Conservation (phyloP, 148 eudicot species). For the Pharnaceum exiguum region DNA sequence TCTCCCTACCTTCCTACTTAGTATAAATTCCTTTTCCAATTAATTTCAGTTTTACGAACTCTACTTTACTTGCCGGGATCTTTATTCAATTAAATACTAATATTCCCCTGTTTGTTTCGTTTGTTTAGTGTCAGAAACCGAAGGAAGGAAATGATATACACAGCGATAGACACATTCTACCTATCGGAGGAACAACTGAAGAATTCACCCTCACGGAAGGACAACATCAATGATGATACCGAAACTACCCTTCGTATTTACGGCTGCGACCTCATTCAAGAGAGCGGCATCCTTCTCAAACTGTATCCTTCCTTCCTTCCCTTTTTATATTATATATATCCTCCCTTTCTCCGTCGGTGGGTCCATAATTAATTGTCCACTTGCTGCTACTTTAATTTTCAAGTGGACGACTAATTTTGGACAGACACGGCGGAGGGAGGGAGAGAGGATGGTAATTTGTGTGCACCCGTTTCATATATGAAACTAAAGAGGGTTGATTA, state of each 20-base stretch:
- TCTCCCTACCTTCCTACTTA: no score
- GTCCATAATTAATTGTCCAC: no score
- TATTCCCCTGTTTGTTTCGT: background rate
- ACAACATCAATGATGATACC: slow-evolving; percentile 72
- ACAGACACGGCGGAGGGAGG: no score
- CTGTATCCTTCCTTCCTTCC: slow-evolving; percentile 53
- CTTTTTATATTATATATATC: background rate
- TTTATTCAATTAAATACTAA: no score
- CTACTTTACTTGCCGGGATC: background rate
- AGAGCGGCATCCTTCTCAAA: slow-evolving; percentile 80
- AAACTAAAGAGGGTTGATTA: no score
- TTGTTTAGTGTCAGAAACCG: background rate
- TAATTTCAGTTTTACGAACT: no score
- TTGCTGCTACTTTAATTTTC: no score
- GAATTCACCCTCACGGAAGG: slow-evolving; percentile 84
- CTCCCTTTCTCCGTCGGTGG: no score
- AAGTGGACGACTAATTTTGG: no score
- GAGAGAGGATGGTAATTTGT: no score
- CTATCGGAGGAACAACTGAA: slow-evolving; percentile 68
- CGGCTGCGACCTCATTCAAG: slow-evolving; percentile 96
- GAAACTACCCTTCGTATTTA: slow-evolving; percentile 78
- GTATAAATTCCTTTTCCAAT: no score
- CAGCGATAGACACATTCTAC: slow-evolving; percentile 90
- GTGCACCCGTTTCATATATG: no score
- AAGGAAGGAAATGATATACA: slow-evolving; percentile 63